Base-by-base conservation (phyloP, 805 yeast species). In the Torulaspora franciscae region DNA sequence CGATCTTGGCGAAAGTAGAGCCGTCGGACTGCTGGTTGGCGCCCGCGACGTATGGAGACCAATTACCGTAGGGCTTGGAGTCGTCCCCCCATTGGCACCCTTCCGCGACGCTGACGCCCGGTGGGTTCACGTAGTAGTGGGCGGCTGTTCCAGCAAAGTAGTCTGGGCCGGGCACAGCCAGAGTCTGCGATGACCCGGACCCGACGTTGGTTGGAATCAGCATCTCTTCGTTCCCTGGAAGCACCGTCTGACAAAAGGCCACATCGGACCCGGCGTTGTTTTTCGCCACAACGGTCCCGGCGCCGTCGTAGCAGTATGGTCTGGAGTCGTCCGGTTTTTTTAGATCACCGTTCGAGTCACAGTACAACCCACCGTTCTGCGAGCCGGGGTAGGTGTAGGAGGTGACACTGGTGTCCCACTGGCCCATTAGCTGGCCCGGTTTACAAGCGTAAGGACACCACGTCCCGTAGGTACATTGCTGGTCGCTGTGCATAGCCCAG, bases 171-270 rank as follows among this genome's bases (percentile, higher is more conserved):
- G 96, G 96, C 42, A 88, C 96, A 17, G 96, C 95, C 46, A 88
- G 68, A 2, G 74, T 70, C 44, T 70, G 65, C n/a, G 71, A 49
- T 7, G 68, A 57, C 7, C 78, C 75, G 10, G 72, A 66, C n/a
- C 68, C 73, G 46, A 83, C 79, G 43, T 73, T 62, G 17, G 95
- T 87, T 48, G 96, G 96, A 53, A 89, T 87, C 62, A 87, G 72
- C 96, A 88, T 88, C 55, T 88, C 95, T 70, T 88, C 96, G 65
- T 87, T 85, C 54, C 96, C 96, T 19, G 96, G 96, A 46, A 89
- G 73, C 6, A 89, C 95, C 7, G 96, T 88, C 69, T 89, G 96
- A 65, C 96, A 88, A 66, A 88, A 80, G 6, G 96, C 90, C 52
- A 87, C 89, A 47, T 75, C 70, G 4, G 68, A 48, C 33, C 72